These are phyloP conservation scores for Boletus calvinii DNA, from an alignment of 1,284 basidiomycete genomes.

Conservation along the genomic window DNA sequence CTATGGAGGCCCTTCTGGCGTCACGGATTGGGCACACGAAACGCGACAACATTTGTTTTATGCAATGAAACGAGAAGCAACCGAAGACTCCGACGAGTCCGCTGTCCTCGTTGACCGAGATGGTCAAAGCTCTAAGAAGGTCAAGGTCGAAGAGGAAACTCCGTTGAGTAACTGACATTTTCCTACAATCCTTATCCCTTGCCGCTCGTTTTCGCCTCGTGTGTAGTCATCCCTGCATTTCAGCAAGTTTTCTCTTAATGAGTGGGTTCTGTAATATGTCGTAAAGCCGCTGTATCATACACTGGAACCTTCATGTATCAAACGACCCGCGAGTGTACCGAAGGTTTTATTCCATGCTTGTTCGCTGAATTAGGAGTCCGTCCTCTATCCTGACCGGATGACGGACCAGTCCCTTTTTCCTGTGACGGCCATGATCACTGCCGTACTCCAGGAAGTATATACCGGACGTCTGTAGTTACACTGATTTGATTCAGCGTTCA, in stretches of 20 bases:
- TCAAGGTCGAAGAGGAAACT: constrained; percentile 29
- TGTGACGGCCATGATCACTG: background rate
- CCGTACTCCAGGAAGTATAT: background rate
- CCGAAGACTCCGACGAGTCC: constrained; percentile 27
- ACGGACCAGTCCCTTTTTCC: too few species aligned
- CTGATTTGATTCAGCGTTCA: too few species aligned
- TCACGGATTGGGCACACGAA: constrained; percentile 39
- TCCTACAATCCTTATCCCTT: background rate
- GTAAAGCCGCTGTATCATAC: constrained; percentile 19
- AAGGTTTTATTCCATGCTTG: background rate
- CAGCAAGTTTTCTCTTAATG: background rate
- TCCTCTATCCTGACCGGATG: too few species aligned
- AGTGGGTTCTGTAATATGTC: constrained; percentile 1
- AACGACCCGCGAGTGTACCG: constrained; percentile 4
- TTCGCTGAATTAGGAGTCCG: too few species aligned
- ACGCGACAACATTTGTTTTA: constrained; percentile 25
- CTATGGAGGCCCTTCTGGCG: constrained; percentile 36
- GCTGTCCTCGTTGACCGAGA: constrained; percentile 25
- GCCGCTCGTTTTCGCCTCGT: background rate
- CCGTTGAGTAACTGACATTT: constrained; percentile 4
- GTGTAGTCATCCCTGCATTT: background rate
- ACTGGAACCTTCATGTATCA: constrained; percentile 14
- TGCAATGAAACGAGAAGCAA: constrained; percentile 17
- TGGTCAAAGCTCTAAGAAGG: constrained; percentile 17
- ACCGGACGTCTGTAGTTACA: too few species aligned